Evolutionary conservation across 768 basidiomycete species (phyloP).

Genomic region (Trametes maxima): DNA sequence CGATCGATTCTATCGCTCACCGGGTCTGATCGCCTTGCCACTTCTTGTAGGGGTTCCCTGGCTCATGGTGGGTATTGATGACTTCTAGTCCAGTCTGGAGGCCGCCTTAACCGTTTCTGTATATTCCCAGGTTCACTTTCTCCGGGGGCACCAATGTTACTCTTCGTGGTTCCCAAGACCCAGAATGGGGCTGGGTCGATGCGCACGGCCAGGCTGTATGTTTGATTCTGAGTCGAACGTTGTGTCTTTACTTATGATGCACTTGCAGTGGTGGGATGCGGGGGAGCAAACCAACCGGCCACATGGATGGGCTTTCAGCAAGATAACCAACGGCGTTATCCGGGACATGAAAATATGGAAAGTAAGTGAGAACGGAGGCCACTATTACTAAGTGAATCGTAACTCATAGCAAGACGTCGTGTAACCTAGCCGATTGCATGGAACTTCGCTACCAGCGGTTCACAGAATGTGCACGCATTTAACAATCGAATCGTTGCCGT

Average conservation of each 20-base stretch:
- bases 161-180: constrained; percentile 54
- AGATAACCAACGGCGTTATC: constrained; percentile 56
- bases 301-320: constrained; percentile 54
- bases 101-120: neutral
- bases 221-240: neutral
- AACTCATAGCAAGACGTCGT: neutral
- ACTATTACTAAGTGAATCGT: too few relatives aligned
- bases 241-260: neutral
- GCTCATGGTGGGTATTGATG: constrained; percentile 42
- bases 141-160: constrained; percentile 60
- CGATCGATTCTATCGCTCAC: neutral
- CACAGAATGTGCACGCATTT: constrained; percentile 51
- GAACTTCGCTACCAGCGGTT: constrained; percentile 57
- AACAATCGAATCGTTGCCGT: constrained; percentile 58
- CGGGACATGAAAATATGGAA: constrained; percentile 51
- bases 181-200: constrained; percentile 67
- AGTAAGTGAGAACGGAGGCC: constrained; percentile 4
- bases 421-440: constrained; percentile 50
- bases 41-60: constrained; percentile 42
- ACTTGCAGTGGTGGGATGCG: constrained; percentile 59
- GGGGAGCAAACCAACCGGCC: constrained; percentile 55
- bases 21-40: neutral
- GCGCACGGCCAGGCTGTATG: constrained; percentile 51
- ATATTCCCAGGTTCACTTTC: constrained; percentile 50
- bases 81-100: neutral